A percentile compares a stretch with the other conserved stretches of the same genome.
phyloP scores from a whole-genome alignment of 495 filamentous ascomycete genomes.

The Aspergillus nidulans region DNA sequence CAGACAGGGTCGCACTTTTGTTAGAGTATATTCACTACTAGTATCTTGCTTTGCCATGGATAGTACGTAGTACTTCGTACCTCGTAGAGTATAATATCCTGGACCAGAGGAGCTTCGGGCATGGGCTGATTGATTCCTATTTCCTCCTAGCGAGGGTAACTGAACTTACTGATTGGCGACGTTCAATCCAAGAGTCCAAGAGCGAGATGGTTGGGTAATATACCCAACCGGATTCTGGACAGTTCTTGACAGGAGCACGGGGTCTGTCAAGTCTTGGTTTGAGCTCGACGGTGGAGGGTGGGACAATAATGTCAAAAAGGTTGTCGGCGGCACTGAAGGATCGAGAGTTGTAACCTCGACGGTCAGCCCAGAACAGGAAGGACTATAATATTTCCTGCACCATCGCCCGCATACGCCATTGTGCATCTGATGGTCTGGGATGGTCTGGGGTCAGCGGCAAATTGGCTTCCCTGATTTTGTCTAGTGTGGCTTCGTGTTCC shows the following conservation, averaged over 20 bases:
- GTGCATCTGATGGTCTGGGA: slow-evolving; percentile 15
- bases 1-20: background rate
- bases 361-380: background rate
- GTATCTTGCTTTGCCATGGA: too few species aligned
- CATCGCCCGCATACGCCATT: slow-evolving; percentile 18
- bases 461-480: slow-evolving; percentile 8
- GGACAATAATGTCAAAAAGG: slow-evolving; percentile 14
- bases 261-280: background rate
- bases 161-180: too few species aligned
- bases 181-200: too few species aligned
- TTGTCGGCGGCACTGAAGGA: slow-evolving; percentile 16
- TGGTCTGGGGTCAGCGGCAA: slow-evolving; percentile 12
- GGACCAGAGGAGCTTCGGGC: too few species aligned
- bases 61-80: too few species aligned
- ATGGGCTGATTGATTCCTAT: too few species aligned
- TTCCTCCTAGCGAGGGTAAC: too few species aligned
- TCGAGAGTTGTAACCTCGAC: slow-evolving; percentile 9
- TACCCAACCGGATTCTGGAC: too few species aligned
- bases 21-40: background rate
- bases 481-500: background rate
- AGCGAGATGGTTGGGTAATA: too few species aligned
- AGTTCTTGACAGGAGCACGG: too few species aligned
- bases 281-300: slow-evolving; percentile 10
- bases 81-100: too few species aligned
- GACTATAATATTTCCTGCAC: background rate